Evolutionary conservation across 768 basidiomycete genomes (phyloP).

Genomic region (Infundibulicybe gibba): DNA sequence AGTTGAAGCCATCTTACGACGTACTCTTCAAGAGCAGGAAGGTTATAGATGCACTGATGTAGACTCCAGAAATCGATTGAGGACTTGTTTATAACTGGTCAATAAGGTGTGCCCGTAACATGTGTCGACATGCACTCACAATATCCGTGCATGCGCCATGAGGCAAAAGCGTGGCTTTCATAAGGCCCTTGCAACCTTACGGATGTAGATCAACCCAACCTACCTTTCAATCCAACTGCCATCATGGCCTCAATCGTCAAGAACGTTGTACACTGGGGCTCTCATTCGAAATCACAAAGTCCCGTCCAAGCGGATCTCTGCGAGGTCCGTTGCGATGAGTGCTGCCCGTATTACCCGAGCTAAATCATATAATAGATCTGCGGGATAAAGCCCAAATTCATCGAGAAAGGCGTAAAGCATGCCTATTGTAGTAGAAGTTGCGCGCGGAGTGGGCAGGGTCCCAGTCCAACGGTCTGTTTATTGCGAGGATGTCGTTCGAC

Average conservation of each 20-base stretch:
- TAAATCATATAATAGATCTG: constrained; percentile 39
- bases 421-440: constrained; percentile 62
- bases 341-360: constrained; percentile 4
- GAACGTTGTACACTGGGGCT: constrained; percentile 37
- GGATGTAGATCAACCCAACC: constrained; percentile 21
- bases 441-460: constrained; percentile 42
- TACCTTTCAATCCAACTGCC: constrained; percentile 13
- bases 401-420: constrained; percentile 57
- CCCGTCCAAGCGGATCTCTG: constrained; percentile 36
- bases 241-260: constrained; percentile 39
- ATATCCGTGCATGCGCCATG: neutral
- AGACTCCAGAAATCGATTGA: constrained; percentile 13
- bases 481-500: constrained; percentile 51
- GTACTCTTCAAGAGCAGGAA: neutral
- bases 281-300: constrained; percentile 21
- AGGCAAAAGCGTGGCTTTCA: constrained; percentile 7
- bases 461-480: constrained; percentile 36
- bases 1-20: constrained; percentile 33
- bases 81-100: constrained; percentile 6
- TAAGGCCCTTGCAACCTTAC: constrained; percentile 20
- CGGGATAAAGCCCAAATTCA: constrained; percentile 55
- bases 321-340: constrained; percentile 28
- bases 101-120: neutral
- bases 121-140: constrained; percentile 6
- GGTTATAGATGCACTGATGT: constrained; percentile 13